phyloP scores from a whole-genome alignment of 2,329 filamentous ascomycete species.

The Alternaria consortialis region DNA sequence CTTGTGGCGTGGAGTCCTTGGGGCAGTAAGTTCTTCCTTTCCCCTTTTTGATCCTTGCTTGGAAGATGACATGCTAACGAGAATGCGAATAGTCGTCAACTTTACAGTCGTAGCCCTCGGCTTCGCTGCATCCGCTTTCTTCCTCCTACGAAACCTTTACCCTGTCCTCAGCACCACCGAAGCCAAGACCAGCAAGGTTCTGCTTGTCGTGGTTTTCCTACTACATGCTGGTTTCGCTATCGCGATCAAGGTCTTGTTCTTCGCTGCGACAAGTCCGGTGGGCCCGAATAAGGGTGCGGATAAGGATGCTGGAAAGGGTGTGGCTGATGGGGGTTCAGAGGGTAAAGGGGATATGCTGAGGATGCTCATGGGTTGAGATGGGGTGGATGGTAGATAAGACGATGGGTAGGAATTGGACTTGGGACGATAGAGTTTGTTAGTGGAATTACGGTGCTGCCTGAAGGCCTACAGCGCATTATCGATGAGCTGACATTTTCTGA shows the following conservation, averaged over 20 bases:
- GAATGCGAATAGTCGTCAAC: constrained; percentile 70
- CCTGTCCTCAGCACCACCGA: constrained; percentile 94
- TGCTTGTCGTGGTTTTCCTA: constrained; percentile 83
- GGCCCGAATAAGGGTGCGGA: constrained; percentile 38
- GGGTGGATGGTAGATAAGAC: too few relatives aligned
- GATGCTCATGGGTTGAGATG: constrained; percentile 11
- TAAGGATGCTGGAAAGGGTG: constrained; percentile 24
- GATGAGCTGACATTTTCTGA: not conserved
- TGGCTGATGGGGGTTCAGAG: not conserved
- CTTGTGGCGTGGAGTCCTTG: constrained; percentile 89
- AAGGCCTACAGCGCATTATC: not conserved
- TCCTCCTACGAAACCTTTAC: constrained; percentile 55
- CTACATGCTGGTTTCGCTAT: constrained; percentile 90
- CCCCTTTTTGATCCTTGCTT: not conserved
- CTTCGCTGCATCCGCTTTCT: constrained; percentile 50
- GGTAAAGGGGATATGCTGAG: constrained; percentile 22
- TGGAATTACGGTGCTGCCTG: not conserved
- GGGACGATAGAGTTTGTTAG: not conserved
- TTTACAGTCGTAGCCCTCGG: constrained; percentile 86
- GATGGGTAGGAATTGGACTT: not conserved
- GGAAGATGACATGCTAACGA: not conserved
- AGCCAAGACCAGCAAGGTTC: constrained; percentile 85
- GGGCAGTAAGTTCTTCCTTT: constrained; percentile 58
- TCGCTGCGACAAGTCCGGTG: constrained; percentile 67
- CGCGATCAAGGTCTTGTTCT: constrained; percentile 97